These are phyloP conservation scores for Zychaea mexicana DNA, from an alignment of 371 early-diverging fungal genomes.

Conservation along the genomic window DNA sequence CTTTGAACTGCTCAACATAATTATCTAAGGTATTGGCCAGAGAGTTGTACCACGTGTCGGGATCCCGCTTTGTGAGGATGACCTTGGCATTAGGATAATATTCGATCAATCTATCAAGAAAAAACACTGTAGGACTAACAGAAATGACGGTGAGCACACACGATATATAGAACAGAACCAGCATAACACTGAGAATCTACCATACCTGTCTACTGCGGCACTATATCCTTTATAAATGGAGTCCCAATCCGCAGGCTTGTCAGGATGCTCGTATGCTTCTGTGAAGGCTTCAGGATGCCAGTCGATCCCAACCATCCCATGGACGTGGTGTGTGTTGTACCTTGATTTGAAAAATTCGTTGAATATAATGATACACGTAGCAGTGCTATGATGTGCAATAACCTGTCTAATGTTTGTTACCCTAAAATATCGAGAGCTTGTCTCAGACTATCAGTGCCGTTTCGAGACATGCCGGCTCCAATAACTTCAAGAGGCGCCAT, in stretches of 20 bases:
- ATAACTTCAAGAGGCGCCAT: slow-evolving; percentile 34
- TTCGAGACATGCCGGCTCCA: slow-evolving; percentile 39
- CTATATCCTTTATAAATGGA: slow-evolving; percentile 17
- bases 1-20: background rate
- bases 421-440: slow-evolving; percentile 31
- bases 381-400: too few species aligned
- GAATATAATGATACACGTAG: too few species aligned
- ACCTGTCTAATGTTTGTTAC: too few species aligned
- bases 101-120: slow-evolving; percentile 14
- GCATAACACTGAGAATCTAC: too few species aligned
- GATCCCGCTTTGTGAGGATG: slow-evolving; percentile 27
- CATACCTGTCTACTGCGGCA: slow-evolving; percentile 18
- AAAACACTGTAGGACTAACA: slow-evolving; percentile 23
- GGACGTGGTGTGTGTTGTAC: slow-evolving; percentile 22
- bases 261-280: slow-evolving; percentile 22
- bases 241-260: slow-evolving; percentile 32
- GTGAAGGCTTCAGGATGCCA: slow-evolving; percentile 18
- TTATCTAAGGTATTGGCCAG: slow-evolving; percentile 26
- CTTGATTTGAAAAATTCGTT: too few species aligned
- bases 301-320: background rate
- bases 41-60: slow-evolving; percentile 44
- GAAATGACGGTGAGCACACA: background rate
- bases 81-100: slow-evolving; percentile 44
- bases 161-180: too few species aligned
- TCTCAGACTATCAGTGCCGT: slow-evolving; percentile 36